phyloP scores from a whole-genome alignment of 179 eudicot species.

The Spinacia oleracea region DNA sequence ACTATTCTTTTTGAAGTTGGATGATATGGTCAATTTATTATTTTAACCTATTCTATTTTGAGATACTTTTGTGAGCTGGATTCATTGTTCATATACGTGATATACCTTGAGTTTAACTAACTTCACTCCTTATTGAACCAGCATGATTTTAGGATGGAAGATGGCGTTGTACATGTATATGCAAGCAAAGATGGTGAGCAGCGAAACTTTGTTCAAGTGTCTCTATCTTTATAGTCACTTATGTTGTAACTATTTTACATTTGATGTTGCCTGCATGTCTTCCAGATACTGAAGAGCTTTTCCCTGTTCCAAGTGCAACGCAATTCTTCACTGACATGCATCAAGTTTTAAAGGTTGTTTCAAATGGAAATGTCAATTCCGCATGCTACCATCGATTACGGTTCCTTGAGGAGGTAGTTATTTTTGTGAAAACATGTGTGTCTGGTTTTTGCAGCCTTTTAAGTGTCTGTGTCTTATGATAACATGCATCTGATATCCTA shows the following conservation, averaged over 20 bases:
- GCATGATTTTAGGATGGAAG: slow-evolving; percentile 82
- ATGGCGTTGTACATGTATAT: slow-evolving; percentile 73
- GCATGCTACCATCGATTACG: slow-evolving; percentile 69
- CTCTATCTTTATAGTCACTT: not conserved
- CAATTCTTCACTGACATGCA: slow-evolving; percentile 77
- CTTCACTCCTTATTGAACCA: slow-evolving; percentile 28
- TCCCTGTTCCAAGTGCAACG: slow-evolving; percentile 72
- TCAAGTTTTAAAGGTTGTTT: slow-evolving; percentile 55
- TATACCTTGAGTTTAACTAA: slow-evolving; percentile 19
- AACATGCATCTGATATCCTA: slow-evolving; percentile 41
- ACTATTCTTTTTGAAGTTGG: not conserved
- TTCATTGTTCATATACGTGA: no score
- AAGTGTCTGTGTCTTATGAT: slow-evolving; percentile 30
- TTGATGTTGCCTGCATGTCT: not conserved
- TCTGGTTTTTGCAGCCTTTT: not conserved
- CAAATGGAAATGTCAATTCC: slow-evolving; percentile 67
- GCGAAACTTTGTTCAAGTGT: not conserved
- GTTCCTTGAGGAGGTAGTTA: slow-evolving; percentile 71
- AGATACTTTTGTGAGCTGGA: not conserved
- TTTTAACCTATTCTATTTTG: not conserved
- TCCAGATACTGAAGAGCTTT: slow-evolving; percentile 59
- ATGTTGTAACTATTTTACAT: slow-evolving; percentile 8
- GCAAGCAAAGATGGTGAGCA: slow-evolving; percentile 67
- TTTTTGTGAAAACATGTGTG: not conserved
- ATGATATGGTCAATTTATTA: not conserved